Percentiles rank a stretch among this genome's conserved stretches.
These are phyloP conservation scores for Heritiera littoralis DNA, from an alignment of 345 rosid genomes.

Conservation along the genomic window DNA sequence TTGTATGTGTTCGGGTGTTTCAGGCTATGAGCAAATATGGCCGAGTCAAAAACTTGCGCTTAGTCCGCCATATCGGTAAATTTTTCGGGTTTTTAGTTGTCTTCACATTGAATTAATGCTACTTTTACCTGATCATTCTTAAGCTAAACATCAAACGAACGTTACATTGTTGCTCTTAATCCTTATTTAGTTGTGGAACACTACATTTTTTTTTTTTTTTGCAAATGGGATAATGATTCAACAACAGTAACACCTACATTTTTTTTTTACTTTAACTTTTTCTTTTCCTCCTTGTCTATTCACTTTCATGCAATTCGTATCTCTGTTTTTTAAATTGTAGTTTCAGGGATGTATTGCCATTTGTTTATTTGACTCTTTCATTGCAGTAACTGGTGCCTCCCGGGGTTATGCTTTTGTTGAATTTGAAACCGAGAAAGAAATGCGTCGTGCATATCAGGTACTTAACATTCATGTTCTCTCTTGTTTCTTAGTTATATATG, in stretches of 20 bases:
- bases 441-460: slow-evolving; percentile 87
- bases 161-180: not conserved
- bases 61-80: slow-evolving; percentile 89
- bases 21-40: slow-evolving; percentile 92
- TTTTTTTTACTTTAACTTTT: not conserved
- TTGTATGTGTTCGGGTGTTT: slow-evolving; percentile 3
- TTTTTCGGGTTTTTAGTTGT: not conserved
- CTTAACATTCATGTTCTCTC: not conserved
- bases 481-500: not conserved
- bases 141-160: not conserved
- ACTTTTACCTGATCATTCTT: not conserved
- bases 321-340: not conserved
- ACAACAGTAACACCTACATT: not conserved
- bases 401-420: slow-evolving; percentile 90
- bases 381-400: slow-evolving; percentile 87
- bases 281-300: not conserved
- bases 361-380: not conserved
- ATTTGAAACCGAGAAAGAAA: slow-evolving; percentile 79
- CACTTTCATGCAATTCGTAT: not conserved
- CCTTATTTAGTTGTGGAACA: not conserved
- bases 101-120: not conserved
- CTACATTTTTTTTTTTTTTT: no score
- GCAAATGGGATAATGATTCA: no score
- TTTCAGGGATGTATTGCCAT: not conserved
- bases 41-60: slow-evolving; percentile 71